Evolutionary conservation across 176 grass and related monocot genomes (phyloP), one percentile per base, ranked within the genome.

Genomic region (Aegilops longissima): DNA sequence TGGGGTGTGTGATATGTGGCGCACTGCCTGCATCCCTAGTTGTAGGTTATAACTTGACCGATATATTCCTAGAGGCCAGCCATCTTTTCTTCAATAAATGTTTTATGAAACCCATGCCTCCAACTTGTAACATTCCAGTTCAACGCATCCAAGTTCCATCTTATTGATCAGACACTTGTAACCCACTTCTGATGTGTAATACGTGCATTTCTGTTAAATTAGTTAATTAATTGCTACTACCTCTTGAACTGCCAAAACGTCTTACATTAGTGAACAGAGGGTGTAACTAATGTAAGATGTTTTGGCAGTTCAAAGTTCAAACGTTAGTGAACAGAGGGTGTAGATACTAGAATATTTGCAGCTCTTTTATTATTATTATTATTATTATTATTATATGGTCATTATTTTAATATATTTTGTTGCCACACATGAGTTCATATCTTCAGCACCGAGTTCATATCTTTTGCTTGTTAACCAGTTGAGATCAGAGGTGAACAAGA

Each of bases 401-500:
- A 45, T 30, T 61, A 38, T 21, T 66, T 76, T 67, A 84, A 44
- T 89, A 29, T 64, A 83, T 72, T 72, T 62, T 6, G 4, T 1
- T 65, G 63, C 13, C 2, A 6, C 8, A 9, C 49, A 63, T 7
- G 82, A 27, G 70, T 85, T 91, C 42, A 25, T 85, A 24, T 85
- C 63, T 34, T 81, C 18, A 21, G 4, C 42, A 56, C 25, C 25
- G 82, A 27, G 70, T 85, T 91, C 42, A 25, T 85, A 24, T 85
- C 63, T 42, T 81, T 80, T 83, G 36, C 34, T 85, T 66, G 29
- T 79, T 66, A 44, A 86, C 12, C 87, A 98, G 96, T 80, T 98
- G 88, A 96, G 96, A 86, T 98, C 96, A 30, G 96, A 98, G 89
- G 93, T 98, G 90, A 98, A 98, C 89, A 98, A 96, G 92, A 93